Evolutionary conservation across 2,329 filamentous ascomycete species (phyloP), one percentile per base, ranked within the genome.

Genomic region (Domatiomyces catenatus): DNA sequence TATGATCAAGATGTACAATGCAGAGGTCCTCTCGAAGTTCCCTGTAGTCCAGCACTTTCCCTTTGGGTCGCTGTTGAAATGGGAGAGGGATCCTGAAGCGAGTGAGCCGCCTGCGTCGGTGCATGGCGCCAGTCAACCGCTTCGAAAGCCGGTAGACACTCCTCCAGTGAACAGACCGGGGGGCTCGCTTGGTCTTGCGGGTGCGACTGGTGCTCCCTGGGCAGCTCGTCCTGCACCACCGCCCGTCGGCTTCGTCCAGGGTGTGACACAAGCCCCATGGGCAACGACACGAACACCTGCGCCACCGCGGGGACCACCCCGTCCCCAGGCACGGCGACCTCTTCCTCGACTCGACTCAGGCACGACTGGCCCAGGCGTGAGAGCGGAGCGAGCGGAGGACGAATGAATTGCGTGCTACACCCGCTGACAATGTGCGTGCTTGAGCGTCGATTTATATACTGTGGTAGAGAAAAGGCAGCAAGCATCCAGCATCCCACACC

Each of bases 1-100:
- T 48, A 96, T 98, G 92, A 80, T 98, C 61, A 98, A 96, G 69
- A 98, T 98, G 92, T 98, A 90, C 70, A 88, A 93, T 58, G 92
- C 86, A 17, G 92, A 98, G 70, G 92, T 98, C 2, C 73, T 98
- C 12, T 86, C 85, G 42, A 98, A 98, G 66, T 95, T 95, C 63
- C 92, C 92, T 2, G 92, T 98, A 2, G 87, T 98, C n/a, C 92
- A 98, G 67, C 92, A 98, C 67, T 96, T 92, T 58, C 78, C 76
- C 2, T 90, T 92, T 58, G 86, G 86, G 22, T 83, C 81, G 5
- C 69, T 92, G n/a, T 87, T 90, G 63, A 78, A 76, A 39, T 90
- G 84, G 83, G 80, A 86, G 1, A 68, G 65, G 46, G 82, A 88
- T 61, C 81, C 81, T 0, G 69, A 76, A 49, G 80, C 82, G 1